Conservation (phyloP, 805 yeast species). For the Brettanomyces nanus region DNA sequence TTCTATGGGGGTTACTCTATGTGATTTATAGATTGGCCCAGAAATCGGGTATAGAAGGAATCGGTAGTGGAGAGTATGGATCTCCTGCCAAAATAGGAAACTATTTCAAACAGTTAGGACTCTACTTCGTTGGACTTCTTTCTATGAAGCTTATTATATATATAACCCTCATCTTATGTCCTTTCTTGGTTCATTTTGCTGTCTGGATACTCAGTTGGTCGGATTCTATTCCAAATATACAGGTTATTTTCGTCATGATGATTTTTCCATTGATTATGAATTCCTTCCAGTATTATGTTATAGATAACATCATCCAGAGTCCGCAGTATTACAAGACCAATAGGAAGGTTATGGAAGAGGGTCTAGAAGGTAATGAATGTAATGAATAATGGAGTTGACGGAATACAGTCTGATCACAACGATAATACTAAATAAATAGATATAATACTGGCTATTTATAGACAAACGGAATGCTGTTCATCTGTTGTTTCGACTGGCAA, state of each 20-base stretch:
- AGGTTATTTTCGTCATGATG: constrained; percentile 81
- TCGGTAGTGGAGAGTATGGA: constrained; percentile 57
- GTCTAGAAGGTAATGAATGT: background rate
- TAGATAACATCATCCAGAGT: constrained; percentile 66
- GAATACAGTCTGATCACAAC: too few species aligned
- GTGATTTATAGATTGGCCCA: constrained; percentile 40
- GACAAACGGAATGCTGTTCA: too few species aligned
- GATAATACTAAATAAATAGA: too few species aligned
- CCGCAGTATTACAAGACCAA: constrained; percentile 30
- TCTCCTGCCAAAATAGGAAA: constrained; percentile 53
- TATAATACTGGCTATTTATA: too few species aligned
- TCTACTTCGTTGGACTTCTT: constrained; percentile 57
- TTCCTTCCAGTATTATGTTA: constrained; percentile 61
- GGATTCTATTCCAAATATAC: constrained; percentile 68
- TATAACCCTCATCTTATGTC: constrained; percentile 50
- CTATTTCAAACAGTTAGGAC: constrained; percentile 60
- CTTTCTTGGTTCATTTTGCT: constrained; percentile 62
- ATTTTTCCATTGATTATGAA: constrained; percentile 69
- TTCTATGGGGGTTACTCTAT: constrained; percentile 53
- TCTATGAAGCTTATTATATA: constrained; percentile 51
- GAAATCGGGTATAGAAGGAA: constrained; percentile 35
- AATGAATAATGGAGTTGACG: too few species aligned
- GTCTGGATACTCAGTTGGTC: constrained; percentile 79
- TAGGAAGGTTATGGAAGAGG: constrained; percentile 4
- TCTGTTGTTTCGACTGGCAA: too few species aligned